Conservation (phyloP, 495 filamentous ascomycete genomes). For the Hapsidospora chrysogenum region DNA sequence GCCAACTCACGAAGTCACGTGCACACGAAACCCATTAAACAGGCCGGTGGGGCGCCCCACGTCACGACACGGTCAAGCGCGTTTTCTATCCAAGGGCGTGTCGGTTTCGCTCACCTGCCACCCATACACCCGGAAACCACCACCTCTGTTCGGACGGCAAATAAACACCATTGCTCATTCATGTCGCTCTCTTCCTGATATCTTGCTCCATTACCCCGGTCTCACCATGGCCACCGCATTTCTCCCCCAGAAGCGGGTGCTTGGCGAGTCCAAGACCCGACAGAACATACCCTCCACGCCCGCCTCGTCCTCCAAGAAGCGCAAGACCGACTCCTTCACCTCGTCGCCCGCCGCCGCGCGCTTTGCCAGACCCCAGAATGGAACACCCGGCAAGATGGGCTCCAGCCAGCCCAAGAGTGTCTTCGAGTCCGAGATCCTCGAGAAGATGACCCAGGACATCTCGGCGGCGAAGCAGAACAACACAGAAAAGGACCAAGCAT, state of each 20-base stretch:
- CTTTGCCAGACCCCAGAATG: conserved; percentile 42
- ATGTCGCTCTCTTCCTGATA: no score
- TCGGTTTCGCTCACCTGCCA: background rate
- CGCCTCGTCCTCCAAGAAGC: conserved; percentile 46
- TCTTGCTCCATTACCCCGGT: no score
- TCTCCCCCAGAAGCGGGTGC: conserved; percentile 36
- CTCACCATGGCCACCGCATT: conserved; percentile 20
- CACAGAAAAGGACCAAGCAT: conserved; percentile 85
- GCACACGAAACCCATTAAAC: background rate
- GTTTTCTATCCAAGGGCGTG: background rate
- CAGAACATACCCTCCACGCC: conserved; percentile 25
- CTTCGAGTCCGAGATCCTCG: conserved; percentile 87
- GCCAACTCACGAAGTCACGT: background rate
- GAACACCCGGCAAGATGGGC: conserved; percentile 36
- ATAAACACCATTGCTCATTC: no score
- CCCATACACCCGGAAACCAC: no score
- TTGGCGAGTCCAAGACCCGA: conserved; percentile 31
- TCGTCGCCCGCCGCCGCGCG: conserved; percentile 29
- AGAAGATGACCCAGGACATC: conserved; percentile 89
- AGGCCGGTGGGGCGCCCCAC: conserved; percentile 1
- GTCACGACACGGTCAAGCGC: conserved; percentile 1
- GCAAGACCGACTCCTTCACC: conserved; percentile 48
- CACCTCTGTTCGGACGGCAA: no score
- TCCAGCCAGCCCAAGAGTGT: conserved; percentile 79
- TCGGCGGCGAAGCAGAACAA: conserved; percentile 66